A percentile compares a stretch with the other conserved stretches of the same genome.
phyloP scores from a whole-genome alignment of 306 rosid genomes.

The Quercus engelmannii region DNA sequence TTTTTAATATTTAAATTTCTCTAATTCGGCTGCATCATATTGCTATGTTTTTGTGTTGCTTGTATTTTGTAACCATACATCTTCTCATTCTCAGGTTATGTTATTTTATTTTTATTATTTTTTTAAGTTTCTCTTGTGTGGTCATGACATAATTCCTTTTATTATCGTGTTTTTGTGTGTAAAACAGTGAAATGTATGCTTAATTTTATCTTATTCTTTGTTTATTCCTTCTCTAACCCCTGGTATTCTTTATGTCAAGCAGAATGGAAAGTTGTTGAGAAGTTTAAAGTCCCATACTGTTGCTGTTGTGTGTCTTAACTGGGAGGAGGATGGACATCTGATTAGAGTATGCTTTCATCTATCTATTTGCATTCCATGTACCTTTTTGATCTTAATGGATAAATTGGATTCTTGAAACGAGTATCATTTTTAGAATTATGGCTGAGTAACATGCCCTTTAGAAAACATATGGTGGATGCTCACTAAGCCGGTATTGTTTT shows the following conservation, averaged over 20 bases:
- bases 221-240: slow-evolving; percentile 16
- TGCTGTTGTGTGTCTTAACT: slow-evolving; percentile 76
- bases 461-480: neutral
- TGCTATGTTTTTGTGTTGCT: neutral
- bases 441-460: neutral
- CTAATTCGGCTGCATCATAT: neutral
- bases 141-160: neutral
- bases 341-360: slow-evolving; percentile 42
- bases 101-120: neutral
- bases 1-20: neutral
- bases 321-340: slow-evolving; percentile 81
- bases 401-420: neutral
- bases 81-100: neutral
- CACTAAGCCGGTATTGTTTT: neutral
- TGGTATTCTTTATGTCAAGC: slow-evolving; percentile 28
- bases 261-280: slow-evolving; percentile 86
- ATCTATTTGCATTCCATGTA: slow-evolving; percentile 14
- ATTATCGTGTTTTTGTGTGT: neutral
- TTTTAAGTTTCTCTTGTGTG: neutral
- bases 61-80: neutral
- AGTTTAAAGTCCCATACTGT: slow-evolving; percentile 72
- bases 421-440: neutral
- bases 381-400: slow-evolving; percentile 15
- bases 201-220: slow-evolving; percentile 7
- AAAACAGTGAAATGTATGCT: neutral